Conservation (phyloP, 768 basidiomycete genomes). For the Boletus pseudo-olivaceus region DNA sequence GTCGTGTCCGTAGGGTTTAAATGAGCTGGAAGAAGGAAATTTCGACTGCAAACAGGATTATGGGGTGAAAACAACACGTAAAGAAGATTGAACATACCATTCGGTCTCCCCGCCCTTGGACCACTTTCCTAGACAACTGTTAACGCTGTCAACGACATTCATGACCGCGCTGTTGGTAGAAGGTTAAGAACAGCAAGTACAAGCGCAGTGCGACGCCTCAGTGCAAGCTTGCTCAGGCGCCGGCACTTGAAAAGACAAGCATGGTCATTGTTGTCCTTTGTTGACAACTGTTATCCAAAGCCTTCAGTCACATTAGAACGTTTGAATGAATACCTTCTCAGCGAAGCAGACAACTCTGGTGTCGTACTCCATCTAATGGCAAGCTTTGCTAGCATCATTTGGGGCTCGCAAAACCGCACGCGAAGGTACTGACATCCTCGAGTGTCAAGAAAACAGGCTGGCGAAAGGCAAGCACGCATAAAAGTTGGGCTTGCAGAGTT, state of each 20-base stretch:
- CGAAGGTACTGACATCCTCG: too few species aligned
- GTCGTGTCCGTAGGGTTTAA: constrained; percentile 53
- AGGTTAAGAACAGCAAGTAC: constrained; percentile 10
- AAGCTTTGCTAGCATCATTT: too few species aligned
- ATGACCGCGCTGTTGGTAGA: constrained; percentile 33
- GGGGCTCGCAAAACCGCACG: too few species aligned
- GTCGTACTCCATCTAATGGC: too few species aligned
- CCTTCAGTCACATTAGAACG: too few species aligned
- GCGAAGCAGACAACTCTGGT: too few species aligned
- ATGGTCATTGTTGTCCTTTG: constrained; percentile 26
- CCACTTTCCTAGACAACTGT: constrained; percentile 52
- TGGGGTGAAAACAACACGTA: constrained; percentile 16
- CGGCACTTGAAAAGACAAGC: constrained; percentile 16
- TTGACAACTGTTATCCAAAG: constrained; percentile 27
- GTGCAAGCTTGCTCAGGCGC: constrained; percentile 16
- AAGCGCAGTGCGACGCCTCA: constrained; percentile 13
- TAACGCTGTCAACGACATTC: constrained; percentile 58
- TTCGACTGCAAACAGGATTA: constrained; percentile 44
- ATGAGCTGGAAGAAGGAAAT: constrained; percentile 57
- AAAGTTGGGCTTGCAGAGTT: too few species aligned
- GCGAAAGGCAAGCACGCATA: too few species aligned
- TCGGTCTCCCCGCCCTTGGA: constrained; percentile 55
- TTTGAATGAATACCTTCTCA: too few species aligned
- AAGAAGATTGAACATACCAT: constrained; percentile 44
- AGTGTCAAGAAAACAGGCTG: too few species aligned